Evolutionary conservation across 1,139 yeast genomes (phyloP).

Genomic region (Pichia sp.): DNA sequence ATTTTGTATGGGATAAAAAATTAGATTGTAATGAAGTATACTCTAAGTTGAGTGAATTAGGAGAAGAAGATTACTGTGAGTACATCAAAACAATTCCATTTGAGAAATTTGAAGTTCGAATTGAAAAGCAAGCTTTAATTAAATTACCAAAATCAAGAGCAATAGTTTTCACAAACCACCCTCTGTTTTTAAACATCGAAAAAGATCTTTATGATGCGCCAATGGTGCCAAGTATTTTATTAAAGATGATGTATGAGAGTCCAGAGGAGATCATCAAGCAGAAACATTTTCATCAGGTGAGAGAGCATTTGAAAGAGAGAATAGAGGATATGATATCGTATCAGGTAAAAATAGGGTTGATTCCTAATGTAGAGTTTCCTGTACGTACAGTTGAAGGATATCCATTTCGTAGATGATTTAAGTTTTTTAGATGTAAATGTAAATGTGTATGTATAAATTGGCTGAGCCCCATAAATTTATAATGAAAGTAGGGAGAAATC

Average conservation of each 20-base stretch:
- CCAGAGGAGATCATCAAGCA: conserved; percentile 55
- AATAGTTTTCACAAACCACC: conserved; percentile 56
- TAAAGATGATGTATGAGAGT: conserved; percentile 51
- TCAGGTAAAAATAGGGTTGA: conserved; percentile 47
- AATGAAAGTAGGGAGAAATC: neutral
- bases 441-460: no score
- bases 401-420: neutral
- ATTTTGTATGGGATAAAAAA: conserved; percentile 45
- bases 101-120: conserved; percentile 47
- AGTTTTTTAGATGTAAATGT: no score
- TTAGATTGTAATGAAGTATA: conserved; percentile 37
- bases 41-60: conserved; percentile 25
- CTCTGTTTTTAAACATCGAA: conserved; percentile 47
- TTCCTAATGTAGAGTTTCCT: neutral
- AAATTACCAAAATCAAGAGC: conserved; percentile 41
- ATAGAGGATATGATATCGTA: conserved; percentile 46
- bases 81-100: conserved; percentile 28
- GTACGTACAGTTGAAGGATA: conserved; percentile 1
- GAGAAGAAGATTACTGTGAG: conserved; percentile 22
- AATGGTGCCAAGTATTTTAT: conserved; percentile 50
- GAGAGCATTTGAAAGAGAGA: conserved; percentile 49
- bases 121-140: conserved; percentile 49
- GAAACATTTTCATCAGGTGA: conserved; percentile 45
- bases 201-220: conserved; percentile 67
- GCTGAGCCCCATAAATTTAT: neutral